A percentile compares a stretch with the other conserved stretches of the same genome.
Conservation (phyloP, 352 stramenopile genomes). For the Globisporangium iwayamae region DNA sequence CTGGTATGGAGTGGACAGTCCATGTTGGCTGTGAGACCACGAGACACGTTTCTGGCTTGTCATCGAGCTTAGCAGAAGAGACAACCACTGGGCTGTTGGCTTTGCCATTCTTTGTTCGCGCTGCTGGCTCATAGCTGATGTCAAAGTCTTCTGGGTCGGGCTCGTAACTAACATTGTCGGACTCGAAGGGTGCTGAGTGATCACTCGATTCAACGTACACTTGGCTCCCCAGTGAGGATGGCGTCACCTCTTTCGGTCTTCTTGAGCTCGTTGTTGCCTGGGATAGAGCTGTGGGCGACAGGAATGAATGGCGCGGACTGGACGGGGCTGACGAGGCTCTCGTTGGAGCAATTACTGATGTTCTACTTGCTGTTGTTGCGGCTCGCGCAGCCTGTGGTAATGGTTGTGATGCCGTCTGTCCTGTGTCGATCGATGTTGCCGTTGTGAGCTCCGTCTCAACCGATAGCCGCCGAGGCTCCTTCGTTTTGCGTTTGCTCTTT, state of each 20-base stretch:
- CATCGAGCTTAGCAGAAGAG: neutral
- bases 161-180: constrained; percentile 8
- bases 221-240: neutral
- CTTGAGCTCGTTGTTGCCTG: neutral
- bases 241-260: neutral
- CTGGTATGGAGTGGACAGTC: too few relatives aligned
- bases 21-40: neutral
- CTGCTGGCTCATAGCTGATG: neutral
- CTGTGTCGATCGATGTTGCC: neutral
- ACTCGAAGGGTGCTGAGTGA: neutral
- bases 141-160: constrained; percentile 5
- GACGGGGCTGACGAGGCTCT: neutral
- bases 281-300: neutral
- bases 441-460: constrained; percentile 8
- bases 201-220: neutral
- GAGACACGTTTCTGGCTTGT: neutral
- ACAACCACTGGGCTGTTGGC: neutral
- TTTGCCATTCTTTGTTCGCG: neutral
- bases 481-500: constrained; percentile 7
- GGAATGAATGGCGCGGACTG: constrained; percentile 9
- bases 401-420: neutral
- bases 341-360: neutral
- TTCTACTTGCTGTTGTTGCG: neutral
- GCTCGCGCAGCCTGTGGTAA: neutral
- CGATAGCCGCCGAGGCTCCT: neutral